Base-by-base conservation (phyloP, 2,329 filamentous ascomycete genomes). In the Fusarium tricinctum region DNA sequence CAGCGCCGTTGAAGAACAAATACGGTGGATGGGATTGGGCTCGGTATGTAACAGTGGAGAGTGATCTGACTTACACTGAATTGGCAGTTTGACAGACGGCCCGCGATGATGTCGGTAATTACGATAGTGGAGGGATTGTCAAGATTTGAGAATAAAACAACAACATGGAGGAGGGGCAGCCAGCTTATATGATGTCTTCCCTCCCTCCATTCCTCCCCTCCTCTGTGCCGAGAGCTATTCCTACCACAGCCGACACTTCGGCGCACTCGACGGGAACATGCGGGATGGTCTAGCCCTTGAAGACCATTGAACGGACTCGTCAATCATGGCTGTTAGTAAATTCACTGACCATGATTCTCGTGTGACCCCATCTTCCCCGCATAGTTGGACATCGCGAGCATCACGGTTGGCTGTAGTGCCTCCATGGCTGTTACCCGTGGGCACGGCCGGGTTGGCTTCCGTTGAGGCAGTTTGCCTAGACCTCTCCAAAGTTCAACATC, bases 221-320 rank as follows among this genome's bases (percentile, higher is more conserved):
- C 67, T 70, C 71, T 71, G 71, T 75, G 66, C 74, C 75, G 75
- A 71, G 70, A 69, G 42, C 56, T 61, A 63, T 71, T 74, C 74
- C 72, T 76, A 55, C 67, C 65, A 62, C 73, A 75, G 73, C 73
- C 75, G 75, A 77, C 53, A 40, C 53, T 52, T 74, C 58, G 65
- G 70, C 52, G 57, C 55, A 43, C 39, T 58, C 39, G 28, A 73
- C 75, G 75, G 75, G 73, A 77, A 77, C 73, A 76, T 77, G 73
- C 75, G 75, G 75, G 72, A 77, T 63, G 62, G 58, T 28, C 54
- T 61, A 45, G 53, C 56, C 56, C 50, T 71, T 58, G 49, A 44
- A 67, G 57, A 55, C 53, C 65, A 64, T 74, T 59, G 52, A 64
- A 63, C 69, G 67, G 56, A 63, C 48, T 63, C 62, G 47, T 66